A percentile compares a stretch with the other conserved stretches of the same genome.
phyloP scores from a whole-genome alignment of 768 basidiomycete species.

The Boletus reticuloceps region DNA sequence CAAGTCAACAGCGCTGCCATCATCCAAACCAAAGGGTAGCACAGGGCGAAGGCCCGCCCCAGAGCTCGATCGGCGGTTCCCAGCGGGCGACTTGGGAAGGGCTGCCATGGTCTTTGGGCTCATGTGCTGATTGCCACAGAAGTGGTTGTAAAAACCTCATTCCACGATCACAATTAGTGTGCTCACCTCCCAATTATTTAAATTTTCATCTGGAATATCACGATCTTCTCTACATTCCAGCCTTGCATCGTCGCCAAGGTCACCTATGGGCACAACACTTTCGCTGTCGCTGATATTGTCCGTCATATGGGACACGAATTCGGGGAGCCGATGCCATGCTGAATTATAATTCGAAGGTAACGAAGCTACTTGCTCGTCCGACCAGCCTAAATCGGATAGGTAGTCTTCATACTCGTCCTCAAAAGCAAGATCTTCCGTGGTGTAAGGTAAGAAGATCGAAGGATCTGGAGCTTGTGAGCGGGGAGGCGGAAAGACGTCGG shows the following conservation, averaged over 20 bases:
- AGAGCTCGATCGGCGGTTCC: constrained; percentile 77
- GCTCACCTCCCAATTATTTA: constrained; percentile 95
- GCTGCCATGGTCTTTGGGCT: constrained; percentile 95
- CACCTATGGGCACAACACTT: constrained; percentile 86
- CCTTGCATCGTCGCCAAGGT: constrained; percentile 77
- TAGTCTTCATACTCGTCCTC: constrained; percentile 98
- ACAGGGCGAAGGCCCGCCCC: constrained; percentile 85
- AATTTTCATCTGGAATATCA: constrained; percentile 69
- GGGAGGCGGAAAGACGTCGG: constrained; percentile 93
- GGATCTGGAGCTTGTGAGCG: constrained; percentile 84
- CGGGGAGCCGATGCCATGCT: constrained; percentile 84
- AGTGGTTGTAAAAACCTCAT: not conserved
- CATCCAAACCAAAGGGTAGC: constrained; percentile 71
- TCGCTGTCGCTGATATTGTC: constrained; percentile 94
- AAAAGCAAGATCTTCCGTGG: constrained; percentile 90
- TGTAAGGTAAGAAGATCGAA: constrained; percentile 84
- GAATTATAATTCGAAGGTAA: constrained; percentile 38
- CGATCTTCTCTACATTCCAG: constrained; percentile 63
- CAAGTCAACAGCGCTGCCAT: constrained; percentile 66
- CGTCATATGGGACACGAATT: constrained; percentile 74
- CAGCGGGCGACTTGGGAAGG: constrained; percentile 87
- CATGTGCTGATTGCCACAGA: constrained; percentile 65
- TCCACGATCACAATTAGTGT: not conserved
- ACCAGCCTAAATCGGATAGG: constrained; percentile 80
- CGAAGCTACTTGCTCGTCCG: constrained; percentile 50